Percentiles rank a stretch among this genome's conserved stretches.
phyloP scores from a whole-genome alignment of 2,329 filamentous ascomycete genomes.

The Sporothrix schenckii region DNA sequence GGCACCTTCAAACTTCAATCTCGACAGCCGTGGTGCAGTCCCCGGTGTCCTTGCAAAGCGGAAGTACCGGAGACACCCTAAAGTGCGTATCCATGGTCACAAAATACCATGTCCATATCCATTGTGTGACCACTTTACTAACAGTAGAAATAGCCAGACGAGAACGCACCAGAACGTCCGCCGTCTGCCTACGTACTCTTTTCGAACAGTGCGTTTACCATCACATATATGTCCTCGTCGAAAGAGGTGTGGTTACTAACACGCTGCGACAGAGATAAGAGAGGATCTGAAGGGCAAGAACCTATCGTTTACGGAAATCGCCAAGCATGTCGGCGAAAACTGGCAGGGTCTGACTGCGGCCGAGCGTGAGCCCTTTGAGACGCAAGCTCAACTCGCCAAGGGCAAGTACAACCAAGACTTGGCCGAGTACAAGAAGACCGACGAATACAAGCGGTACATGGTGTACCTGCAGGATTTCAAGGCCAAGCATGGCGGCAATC shows the following conservation, averaged over 20 bases:
- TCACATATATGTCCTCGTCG: not conserved
- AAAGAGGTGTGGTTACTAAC: not conserved
- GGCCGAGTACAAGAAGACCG: constrained; percentile 75
- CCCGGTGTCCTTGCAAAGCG: constrained; percentile 60
- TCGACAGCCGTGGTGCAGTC: constrained; percentile 50
- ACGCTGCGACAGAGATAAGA: constrained; percentile 62
- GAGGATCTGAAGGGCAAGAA: constrained; percentile 76
- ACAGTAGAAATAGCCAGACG: constrained; percentile 62
- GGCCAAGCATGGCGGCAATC: constrained; percentile 63
- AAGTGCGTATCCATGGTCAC: constrained; percentile 50
- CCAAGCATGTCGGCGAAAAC: constrained; percentile 77
- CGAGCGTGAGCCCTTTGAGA: constrained; percentile 73
- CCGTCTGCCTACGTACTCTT: constrained; percentile 85
- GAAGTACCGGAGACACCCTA: constrained; percentile 77
- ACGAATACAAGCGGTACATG: constrained; percentile 68
- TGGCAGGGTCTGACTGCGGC: constrained; percentile 71
- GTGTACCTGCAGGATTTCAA: constrained; percentile 79
- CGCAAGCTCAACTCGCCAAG: constrained; percentile 71
- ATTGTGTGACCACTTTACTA: not conserved
- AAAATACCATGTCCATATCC: not conserved
- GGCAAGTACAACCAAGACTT: constrained; percentile 76
- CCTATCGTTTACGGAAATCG: constrained; percentile 80
- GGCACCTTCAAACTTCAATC: constrained; percentile 36
- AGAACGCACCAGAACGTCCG: constrained; percentile 77
- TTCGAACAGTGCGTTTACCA: constrained; percentile 66